Evolutionary conservation across 768 basidiomycete genomes (phyloP).

Genomic region (Lactifluus pinguis): DNA sequence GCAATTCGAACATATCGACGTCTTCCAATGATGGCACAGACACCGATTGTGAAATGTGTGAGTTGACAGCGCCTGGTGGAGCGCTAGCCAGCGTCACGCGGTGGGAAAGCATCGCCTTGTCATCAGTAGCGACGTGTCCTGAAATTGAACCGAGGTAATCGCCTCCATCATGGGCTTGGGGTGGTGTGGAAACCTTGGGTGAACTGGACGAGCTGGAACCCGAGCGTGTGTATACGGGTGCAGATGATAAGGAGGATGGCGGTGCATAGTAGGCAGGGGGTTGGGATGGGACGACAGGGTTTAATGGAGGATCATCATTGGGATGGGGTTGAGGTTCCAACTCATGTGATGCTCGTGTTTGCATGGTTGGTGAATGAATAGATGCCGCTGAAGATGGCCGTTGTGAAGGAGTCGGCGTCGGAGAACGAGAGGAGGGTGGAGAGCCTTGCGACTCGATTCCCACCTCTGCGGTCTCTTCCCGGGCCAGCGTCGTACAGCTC

Average conservation of each 20-base stretch:
- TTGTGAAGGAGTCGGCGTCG: slow-evolving; percentile 1
- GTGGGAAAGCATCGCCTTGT: slow-evolving; percentile 28
- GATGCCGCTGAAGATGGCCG: not conserved
- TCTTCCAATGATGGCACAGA: slow-evolving; percentile 17
- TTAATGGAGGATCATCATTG: not conserved
- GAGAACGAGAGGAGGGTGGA: not conserved
- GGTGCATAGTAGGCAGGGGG: slow-evolving; percentile 17
- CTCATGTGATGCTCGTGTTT: not conserved
- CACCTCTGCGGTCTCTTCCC: not conserved
- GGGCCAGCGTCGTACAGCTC: not conserved
- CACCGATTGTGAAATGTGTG: not conserved
- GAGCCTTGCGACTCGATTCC: not conserved
- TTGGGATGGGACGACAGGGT: not conserved
- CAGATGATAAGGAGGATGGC: not conserved
- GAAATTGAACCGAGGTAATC: slow-evolving; percentile 11
- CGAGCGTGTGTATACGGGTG: not conserved
- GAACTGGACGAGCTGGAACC: not conserved
- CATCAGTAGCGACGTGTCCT: slow-evolving; percentile 31
- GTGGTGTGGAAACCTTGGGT: slow-evolving; percentile 1
- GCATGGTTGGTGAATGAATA: not conserved
- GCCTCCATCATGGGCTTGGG: not conserved
- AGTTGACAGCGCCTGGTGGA: not conserved
- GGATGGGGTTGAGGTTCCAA: not conserved
- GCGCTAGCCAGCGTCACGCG: slow-evolving; percentile 24
- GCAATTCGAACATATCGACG: not conserved